Conservation (phyloP, 176 grass and related monocot genomes). For the Luzula sylvatica region DNA sequence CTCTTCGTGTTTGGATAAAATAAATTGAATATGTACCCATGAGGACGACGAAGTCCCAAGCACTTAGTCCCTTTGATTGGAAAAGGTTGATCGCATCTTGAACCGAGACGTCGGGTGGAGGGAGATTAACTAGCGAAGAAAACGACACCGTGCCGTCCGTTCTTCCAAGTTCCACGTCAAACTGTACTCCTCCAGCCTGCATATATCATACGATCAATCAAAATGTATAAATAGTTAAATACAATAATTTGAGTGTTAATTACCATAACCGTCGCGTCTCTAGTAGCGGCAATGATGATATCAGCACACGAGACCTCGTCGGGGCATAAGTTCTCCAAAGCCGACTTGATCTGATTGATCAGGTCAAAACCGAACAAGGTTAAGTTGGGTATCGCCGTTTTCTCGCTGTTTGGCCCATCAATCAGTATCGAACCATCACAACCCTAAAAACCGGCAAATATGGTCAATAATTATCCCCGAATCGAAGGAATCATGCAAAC, state of each 20-base stretch:
- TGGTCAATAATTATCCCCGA: neutral
- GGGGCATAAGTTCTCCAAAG: conserved; percentile 27
- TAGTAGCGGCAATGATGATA: conserved; percentile 33
- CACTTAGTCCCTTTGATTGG: conserved; percentile 22
- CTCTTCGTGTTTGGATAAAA: too few species aligned
- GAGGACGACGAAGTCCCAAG: conserved; percentile 44
- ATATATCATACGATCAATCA: too few species aligned
- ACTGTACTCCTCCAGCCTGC: conserved; percentile 24
- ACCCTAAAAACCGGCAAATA: conserved; percentile 22
- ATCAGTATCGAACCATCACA: conserved; percentile 55
- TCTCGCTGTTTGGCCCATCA: conserved; percentile 19
- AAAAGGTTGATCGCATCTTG: conserved; percentile 21
- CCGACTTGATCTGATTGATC: conserved; percentile 25
- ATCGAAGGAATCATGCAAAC: neutral
- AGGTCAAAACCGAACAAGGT: conserved; percentile 32
- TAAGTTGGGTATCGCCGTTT: conserved; percentile 28
- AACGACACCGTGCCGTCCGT: conserved; percentile 23
- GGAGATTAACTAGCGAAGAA: conserved; percentile 23
- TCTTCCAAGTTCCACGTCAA: conserved; percentile 25
- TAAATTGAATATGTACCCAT: conserved; percentile 4
- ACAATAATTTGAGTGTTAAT: too few species aligned
- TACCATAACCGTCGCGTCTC: conserved; percentile 25
- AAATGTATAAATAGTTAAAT: too few species aligned
- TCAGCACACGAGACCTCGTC: conserved; percentile 45
- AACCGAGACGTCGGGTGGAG: conserved; percentile 9